phyloP scores from a whole-genome alignment of 371 early-diverging fungal genomes.

The Dichotomocladium elegans region DNA sequence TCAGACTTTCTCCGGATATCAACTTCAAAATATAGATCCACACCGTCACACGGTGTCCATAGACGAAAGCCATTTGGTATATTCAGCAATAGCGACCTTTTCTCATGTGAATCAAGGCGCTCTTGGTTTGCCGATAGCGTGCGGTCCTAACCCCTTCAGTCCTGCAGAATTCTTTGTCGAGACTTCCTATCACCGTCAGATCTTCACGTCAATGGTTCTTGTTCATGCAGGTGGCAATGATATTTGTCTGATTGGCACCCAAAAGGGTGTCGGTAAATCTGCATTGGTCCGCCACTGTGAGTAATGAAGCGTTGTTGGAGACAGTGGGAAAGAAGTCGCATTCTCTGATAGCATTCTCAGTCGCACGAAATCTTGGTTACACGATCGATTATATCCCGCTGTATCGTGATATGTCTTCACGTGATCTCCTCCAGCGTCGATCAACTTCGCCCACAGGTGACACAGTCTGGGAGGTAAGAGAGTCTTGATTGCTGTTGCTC shows the following conservation, averaged over 20 bases:
- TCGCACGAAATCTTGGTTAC: slow-evolving; percentile 70
- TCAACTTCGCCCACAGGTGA: slow-evolving; percentile 71
- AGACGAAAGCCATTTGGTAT: slow-evolving; percentile 24
- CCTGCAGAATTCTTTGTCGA: slow-evolving; percentile 65
- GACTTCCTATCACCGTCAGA: slow-evolving; percentile 64
- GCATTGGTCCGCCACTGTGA: slow-evolving; percentile 63
- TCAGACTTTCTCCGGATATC: slow-evolving; percentile 59
- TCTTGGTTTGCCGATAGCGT: slow-evolving; percentile 34
- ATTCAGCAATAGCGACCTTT: slow-evolving; percentile 45
- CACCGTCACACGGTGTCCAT: slow-evolving; percentile 21
- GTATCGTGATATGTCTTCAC: slow-evolving; percentile 82
- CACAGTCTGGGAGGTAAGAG: slow-evolving; percentile 61
- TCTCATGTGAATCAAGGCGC: slow-evolving; percentile 27
- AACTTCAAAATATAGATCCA: slow-evolving; percentile 33
- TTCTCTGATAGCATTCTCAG: slow-evolving; percentile 1
- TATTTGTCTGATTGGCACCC: slow-evolving; percentile 68
- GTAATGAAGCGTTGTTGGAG: no score
- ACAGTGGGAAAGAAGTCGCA: no score
- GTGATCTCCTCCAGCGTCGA: slow-evolving; percentile 80
- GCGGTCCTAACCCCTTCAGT: slow-evolving; percentile 50
- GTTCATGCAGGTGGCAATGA: slow-evolving; percentile 66
- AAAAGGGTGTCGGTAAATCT: slow-evolving; percentile 78
- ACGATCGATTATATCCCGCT: slow-evolving; percentile 69
- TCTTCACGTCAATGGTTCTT: slow-evolving; percentile 64
- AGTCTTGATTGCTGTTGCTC: not conserved